Base-by-base conservation (phyloP, 768 basidiomycete species). In the Boletus vermiculosoides region DNA sequence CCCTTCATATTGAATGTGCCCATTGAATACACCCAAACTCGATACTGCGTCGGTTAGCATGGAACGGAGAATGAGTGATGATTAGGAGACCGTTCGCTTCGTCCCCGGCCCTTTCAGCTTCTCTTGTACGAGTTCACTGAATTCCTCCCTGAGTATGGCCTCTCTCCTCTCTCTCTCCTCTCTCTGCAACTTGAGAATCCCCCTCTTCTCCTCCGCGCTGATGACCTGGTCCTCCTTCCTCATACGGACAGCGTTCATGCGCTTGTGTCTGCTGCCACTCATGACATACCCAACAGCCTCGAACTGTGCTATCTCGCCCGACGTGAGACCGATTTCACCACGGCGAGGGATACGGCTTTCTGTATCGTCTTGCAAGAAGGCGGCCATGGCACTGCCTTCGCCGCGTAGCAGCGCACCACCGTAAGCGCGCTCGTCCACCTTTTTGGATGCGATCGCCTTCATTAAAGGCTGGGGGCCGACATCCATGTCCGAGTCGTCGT, bases 141-240 rank as follows among this genome's bases (percentile, higher is more conserved):
- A 96, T 72, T 95, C 93, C 64, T 92, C 90, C 55, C 94, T 80
- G 61, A 98, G 78, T 64, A 94, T 87, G 7, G 87, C 78, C 75
- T 99, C 97, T 66, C 93, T 83, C 75, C 95, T 85, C 73, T 88
- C 86, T 72, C 90, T 84, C 76, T 99, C 97, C 72, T 98, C 96
- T 70, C 79, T 89, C 75, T 98, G 96, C 72, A 98, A 67, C 75
- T 97, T 96, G 70, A 98, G 70, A 56, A 98, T 95, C 36, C 93
- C 92, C 34, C 97, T 77, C 80, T 98, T 98, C 81, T 99, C 97
- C 75, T 98, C 97, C 2, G 96, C 94, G 65, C 89, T 92, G 70
- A 99, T 99, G 61, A 98, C 95, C 76, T 99, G 97, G 77, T 99
- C 98, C 78, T 99, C 97, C 80, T 98, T 98, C 69, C 96, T 79